Conservation (phyloP, 139 green algal genomes). For the Chlorella sp. region DNA sequence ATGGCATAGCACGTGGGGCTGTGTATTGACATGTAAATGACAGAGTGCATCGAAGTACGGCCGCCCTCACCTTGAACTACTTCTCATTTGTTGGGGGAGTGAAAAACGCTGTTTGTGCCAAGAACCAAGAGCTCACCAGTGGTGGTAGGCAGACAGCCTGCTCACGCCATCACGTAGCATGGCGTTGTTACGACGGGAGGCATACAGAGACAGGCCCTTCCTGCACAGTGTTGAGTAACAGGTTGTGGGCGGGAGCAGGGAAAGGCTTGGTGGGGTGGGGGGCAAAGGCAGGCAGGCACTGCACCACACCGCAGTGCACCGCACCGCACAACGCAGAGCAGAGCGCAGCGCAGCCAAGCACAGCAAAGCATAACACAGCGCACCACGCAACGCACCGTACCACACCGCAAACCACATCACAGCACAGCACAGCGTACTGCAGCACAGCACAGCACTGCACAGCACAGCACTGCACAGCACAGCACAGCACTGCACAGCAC, state of each 20-base stretch:
- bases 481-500: neutral
- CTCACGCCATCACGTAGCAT: conserved; percentile 15
- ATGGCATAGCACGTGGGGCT: no score
- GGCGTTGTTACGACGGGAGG: conserved; percentile 9
- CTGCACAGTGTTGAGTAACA: no score
- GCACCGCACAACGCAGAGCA: no score
- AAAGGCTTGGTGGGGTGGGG: neutral
- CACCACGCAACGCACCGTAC: no score
- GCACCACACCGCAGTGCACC: no score
- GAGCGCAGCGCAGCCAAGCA: neutral
- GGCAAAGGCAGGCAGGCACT: neutral
- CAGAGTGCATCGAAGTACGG: no score
- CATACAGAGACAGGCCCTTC: conserved; percentile 9
- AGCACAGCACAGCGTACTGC: neutral
- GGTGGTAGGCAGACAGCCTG: conserved; percentile 15
- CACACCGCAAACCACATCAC: no score
- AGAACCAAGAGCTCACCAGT: neutral
- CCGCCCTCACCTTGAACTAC: no score
- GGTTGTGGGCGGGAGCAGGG: neutral
- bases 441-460: neutral
- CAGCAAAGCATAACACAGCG: neutral
- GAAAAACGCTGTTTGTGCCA: no score
- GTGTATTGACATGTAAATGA: no score
- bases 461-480: neutral
- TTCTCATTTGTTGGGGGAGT: no score